These are phyloP conservation scores for Penicillium sp. DNA, from an alignment of 2,329 filamentous ascomycete species.

Conservation along the genomic window DNA sequence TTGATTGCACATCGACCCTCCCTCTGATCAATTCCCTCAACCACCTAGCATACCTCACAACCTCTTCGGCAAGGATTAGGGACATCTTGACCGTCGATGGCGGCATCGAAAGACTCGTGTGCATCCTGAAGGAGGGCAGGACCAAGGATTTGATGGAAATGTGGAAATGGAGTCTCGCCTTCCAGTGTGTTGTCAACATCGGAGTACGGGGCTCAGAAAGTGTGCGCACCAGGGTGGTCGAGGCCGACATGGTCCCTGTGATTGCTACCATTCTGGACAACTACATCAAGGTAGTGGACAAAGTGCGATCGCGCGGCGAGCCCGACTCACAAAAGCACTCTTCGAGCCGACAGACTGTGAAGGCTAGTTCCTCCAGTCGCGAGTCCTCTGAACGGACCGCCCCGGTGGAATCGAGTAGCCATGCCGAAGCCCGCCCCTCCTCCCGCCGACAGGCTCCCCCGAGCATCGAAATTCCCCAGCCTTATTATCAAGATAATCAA, in stretches of 20 bases:
- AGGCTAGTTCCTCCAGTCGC: conserved; percentile 33
- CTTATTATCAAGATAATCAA: conserved; percentile 57
- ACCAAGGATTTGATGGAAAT: conserved; percentile 99
- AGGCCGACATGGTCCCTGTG: conserved; percentile 98
- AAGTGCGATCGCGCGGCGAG: conserved; percentile 84
- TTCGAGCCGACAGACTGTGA: conserved; percentile 38
- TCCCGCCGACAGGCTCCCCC: conserved; percentile 81
- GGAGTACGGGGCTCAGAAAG: conserved; percentile 93
- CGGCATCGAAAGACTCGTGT: conserved; percentile 93
- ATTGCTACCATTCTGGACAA: conserved; percentile 98
- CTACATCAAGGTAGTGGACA: conserved; percentile 95
- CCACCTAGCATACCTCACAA: conserved; percentile 97
- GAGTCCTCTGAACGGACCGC: conserved; percentile 37
- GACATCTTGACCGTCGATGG: conserved; percentile 99
- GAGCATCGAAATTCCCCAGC: conserved; percentile 76
- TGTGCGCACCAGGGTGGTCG: conserved; percentile 92
- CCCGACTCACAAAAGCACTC: conserved; percentile 68
- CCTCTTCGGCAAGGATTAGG: conserved; percentile 93
- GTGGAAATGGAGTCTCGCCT: conserved; percentile 99
- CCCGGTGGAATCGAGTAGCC: conserved; percentile 58
- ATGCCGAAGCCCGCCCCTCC: conserved; percentile 60
- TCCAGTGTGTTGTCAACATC: conserved; percentile 99
- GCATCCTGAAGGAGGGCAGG: conserved; percentile 95
- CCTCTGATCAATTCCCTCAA: conserved; percentile 99
- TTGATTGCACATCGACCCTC: conserved; percentile 97